Evolutionary conservation across 441 rosid genomes (phyloP), one percentile per base, ranked within the genome.

Genomic region (Arabidopsis hybrid): DNA sequence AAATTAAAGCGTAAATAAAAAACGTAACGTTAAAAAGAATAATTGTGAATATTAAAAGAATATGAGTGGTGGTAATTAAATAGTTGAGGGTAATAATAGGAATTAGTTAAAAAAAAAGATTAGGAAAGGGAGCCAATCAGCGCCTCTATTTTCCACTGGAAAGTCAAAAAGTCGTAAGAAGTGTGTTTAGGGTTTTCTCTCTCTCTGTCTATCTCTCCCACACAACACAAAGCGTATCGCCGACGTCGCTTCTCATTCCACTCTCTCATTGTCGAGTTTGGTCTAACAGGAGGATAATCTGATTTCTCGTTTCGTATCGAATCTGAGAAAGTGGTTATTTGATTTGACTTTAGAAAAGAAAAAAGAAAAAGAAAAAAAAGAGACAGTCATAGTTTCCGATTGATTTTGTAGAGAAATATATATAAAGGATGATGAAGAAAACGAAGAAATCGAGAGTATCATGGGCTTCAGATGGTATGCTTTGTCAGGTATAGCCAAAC

Each of bases 401-500:
- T 6, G 58, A 55, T 47, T 71, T 58, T n/a, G 59, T 46, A 46
- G 71, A 40, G 75, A 36, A 53, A 29, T 52, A 60, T 26, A 61
- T n/a, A 83, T 81, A 26, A 2, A 26, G 29, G 29, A 26, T 26
- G 29, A 26, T 26, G 89, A 84, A 83, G 86, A 83, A 79, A 74
- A 76, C 73, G 83, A 77, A 79, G 85, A 87, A 84, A 85, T 69
- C 89, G 65, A 79, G 82, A 47, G 94, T 89, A 57, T 85, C 91
- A 29, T 87, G 90, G 89, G 81, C 89, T 47, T 51, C 84, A n/a
- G 83, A 71, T 63, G 77, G 60, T 80, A 80, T 79, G 79, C 85
- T 89, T 82, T 80, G 84, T 82, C 91, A 87, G 90, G 90, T 89
- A 85, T 26, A 26, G 29, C 29, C 29, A 26, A 1, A 21, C 26